A percentile compares a stretch with the other conserved stretches of the same genome.
Evolutionary conservation across 78 protist species (phyloP).

Genomic region (Protostelium mycophagum): DNA sequence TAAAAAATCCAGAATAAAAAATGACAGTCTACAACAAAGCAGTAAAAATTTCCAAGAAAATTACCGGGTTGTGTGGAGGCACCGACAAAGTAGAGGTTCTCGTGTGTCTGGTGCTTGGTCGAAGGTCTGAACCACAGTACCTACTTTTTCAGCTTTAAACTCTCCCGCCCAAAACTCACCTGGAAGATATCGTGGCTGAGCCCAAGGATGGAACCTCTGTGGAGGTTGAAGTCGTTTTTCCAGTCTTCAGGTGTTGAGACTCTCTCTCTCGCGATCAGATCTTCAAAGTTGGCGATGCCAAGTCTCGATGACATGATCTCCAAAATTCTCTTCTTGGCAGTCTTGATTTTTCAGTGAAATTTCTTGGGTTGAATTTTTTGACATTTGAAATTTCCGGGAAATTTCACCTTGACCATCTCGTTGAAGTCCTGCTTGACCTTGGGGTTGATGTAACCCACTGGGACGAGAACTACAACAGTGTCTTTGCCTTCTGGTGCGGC

Average conservation of each 20-base stretch:
- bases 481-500: neutral
- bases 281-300: neutral
- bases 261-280: neutral
- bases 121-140: neutral
- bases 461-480: neutral
- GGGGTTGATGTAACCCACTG: neutral
- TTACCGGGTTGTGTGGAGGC: neutral
- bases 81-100: conserved; percentile 1
- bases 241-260: neutral
- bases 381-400: no score
- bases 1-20: no score
- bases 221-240: neutral
- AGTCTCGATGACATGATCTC: neutral
- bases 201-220: neutral
- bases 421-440: neutral
- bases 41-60: no score
- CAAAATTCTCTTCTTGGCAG: neutral
- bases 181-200: neutral
- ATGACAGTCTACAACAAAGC: no score
- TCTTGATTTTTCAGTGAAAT: neutral
- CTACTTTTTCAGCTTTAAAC: no score
- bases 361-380: neutral
- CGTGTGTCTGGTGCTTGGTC: neutral
- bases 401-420: neutral
- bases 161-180: no score